Percentiles rank a stretch among this genome's conserved stretches.
Evolutionary conservation across 2,329 filamentous ascomycete species (phyloP).

Genomic region (Alternaria alternata): DNA sequence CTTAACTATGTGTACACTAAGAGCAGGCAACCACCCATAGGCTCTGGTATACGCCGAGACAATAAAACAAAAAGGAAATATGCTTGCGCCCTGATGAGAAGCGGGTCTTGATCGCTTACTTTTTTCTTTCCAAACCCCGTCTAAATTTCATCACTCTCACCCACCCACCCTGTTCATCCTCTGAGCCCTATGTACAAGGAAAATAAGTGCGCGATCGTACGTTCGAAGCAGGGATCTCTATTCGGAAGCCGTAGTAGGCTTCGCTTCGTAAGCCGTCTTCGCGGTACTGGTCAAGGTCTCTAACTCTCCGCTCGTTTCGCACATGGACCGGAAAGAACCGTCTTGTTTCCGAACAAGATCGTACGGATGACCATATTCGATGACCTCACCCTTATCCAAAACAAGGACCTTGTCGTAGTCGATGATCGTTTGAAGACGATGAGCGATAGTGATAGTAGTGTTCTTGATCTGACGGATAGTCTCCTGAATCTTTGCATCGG

Average conservation of each 20-base stretch:
- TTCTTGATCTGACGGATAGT: constrained; percentile 91
- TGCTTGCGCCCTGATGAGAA: not conserved
- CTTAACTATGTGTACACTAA: not conserved
- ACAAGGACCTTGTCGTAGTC: constrained; percentile 98
- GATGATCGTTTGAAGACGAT: constrained; percentile 93
- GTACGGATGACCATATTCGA: constrained; percentile 92
- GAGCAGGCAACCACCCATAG: not conserved
- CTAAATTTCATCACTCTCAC: not conserved
- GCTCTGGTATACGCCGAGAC: not conserved
- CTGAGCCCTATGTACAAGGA: not conserved
- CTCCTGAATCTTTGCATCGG: constrained; percentile 94
- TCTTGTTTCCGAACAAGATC: constrained; percentile 70
- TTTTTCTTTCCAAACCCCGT: not conserved
- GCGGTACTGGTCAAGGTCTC: constrained; percentile 66
- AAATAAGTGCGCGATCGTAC: not conserved
- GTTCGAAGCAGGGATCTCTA: not conserved
- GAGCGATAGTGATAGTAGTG: constrained; percentile 96
- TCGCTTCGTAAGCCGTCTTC: constrained; percentile 53
- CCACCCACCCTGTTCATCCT: not conserved
- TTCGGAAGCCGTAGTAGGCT: not conserved
- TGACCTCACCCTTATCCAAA: constrained; percentile 84
- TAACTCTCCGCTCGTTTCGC: constrained; percentile 69
- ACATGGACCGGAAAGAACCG: constrained; percentile 73
- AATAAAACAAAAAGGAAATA: not conserved
- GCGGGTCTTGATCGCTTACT: not conserved